Conservation (phyloP, 2,329 filamentous ascomycete genomes). For the Fusarium sacchari region DNA sequence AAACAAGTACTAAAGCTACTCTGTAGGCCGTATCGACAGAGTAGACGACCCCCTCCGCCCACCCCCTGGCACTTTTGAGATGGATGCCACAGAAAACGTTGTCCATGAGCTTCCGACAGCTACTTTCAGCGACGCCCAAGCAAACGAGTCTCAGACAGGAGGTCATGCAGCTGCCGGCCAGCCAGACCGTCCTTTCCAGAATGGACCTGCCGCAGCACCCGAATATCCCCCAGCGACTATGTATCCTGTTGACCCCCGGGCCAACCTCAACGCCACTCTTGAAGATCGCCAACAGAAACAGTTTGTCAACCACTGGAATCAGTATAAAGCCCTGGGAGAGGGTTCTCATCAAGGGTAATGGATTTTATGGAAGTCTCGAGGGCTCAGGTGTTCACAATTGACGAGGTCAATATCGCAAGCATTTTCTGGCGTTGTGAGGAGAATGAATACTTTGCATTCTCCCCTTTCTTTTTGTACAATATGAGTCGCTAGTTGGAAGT, state of each 20-base stretch:
- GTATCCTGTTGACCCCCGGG: conserved; percentile 44
- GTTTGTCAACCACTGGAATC: conserved; percentile 53
- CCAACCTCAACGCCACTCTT: conserved; percentile 49
- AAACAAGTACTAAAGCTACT: conserved; percentile 26
- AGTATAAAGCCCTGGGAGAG: conserved; percentile 43
- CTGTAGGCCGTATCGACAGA: conserved; percentile 49
- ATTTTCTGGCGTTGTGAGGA: conserved; percentile 39
- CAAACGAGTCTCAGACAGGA: conserved; percentile 7
- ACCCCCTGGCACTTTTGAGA: conserved; percentile 48
- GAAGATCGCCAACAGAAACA: conserved; percentile 43
- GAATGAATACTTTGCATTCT: conserved; percentile 37
- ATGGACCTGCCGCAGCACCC: conserved; percentile 6
- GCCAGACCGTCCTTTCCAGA: conserved; percentile 5
- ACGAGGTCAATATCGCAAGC: conserved; percentile 18
- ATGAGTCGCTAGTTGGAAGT: conserved; percentile 28
- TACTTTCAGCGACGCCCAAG: conserved; percentile 19
- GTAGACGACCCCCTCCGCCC: conserved; percentile 43
- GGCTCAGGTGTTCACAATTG: background rate
- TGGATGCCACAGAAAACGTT: conserved; percentile 49
- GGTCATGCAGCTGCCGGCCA: background rate
- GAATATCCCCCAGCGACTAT: conserved; percentile 20
- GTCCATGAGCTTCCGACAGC: conserved; percentile 50
- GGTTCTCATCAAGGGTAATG: background rate
- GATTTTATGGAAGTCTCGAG: background rate
- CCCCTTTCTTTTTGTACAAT: conserved; percentile 37